Conservation (phyloP, 306 rosid genomes). For the Trifolium fragiferum region DNA sequence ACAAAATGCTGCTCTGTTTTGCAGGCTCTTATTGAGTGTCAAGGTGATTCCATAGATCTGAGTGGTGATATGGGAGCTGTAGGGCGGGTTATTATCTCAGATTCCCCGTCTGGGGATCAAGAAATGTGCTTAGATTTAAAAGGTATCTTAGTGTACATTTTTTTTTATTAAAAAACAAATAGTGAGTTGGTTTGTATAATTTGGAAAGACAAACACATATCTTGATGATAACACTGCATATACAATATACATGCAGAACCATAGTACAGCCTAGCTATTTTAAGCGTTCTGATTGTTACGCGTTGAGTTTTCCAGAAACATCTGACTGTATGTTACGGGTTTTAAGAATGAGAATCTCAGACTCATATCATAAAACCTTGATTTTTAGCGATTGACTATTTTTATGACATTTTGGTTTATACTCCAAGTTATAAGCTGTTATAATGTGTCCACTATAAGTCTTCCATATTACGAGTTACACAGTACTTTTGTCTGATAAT, state of each 20-base stretch:
- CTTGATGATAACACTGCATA: conserved; percentile 19
- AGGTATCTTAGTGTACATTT: conserved; percentile 53
- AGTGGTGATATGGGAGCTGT: conserved; percentile 94
- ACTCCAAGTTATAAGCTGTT: conserved; percentile 25
- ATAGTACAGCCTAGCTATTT: conserved; percentile 22
- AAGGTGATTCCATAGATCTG: conserved; percentile 91
- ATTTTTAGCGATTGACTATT: not conserved
- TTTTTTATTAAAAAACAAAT: conserved; percentile 29
- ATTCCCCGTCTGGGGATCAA: conserved; percentile 60
- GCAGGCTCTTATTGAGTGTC: conserved; percentile 94
- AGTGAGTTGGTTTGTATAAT: not conserved
- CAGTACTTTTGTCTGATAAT: conserved; percentile 20
- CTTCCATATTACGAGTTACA: conserved; percentile 32
- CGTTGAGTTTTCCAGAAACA: conserved; percentile 21
- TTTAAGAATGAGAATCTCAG: conserved; percentile 13
- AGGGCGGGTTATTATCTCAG: conserved; percentile 79
- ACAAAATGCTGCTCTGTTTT: conserved; percentile 36
- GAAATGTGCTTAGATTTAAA: conserved; percentile 87
- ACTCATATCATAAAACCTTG: conserved; percentile 6
- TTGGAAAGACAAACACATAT: conserved; percentile 13
- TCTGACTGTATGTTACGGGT: not conserved
- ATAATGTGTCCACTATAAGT: conserved; percentile 5
- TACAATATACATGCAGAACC: conserved; percentile 10
- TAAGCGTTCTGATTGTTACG: conserved; percentile 16
- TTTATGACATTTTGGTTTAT: not conserved